phyloP scores from a whole-genome alignment of 805 yeast species.

The Sugiyamaella smithiae region DNA sequence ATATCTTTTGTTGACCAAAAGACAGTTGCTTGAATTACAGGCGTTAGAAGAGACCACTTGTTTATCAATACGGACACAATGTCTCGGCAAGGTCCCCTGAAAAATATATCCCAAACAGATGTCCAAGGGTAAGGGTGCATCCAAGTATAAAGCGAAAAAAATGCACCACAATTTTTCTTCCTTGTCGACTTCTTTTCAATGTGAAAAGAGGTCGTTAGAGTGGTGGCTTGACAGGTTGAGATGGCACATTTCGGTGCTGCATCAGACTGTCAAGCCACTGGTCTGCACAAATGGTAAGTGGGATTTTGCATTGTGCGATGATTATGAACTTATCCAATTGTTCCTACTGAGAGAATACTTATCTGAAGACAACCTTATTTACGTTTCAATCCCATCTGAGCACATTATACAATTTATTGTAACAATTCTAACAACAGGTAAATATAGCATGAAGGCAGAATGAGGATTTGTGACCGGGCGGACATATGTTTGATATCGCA shows the following conservation, averaged over 20 bases:
- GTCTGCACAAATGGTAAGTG: neutral
- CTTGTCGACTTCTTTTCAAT: neutral
- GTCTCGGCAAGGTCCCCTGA: too few relatives aligned
- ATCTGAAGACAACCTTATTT: slow-evolving; percentile 23
- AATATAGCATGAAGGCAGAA: slow-evolving; percentile 19
- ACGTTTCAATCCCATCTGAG: slow-evolving; percentile 32
- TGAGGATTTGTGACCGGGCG: slow-evolving; percentile 42
- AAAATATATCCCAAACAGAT: too few relatives aligned
- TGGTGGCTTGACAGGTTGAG: neutral
- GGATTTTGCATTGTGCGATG: slow-evolving; percentile 24
- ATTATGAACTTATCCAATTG: slow-evolving; percentile 33
- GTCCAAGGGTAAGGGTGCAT: neutral
- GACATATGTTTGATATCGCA: slow-evolving; percentile 27
- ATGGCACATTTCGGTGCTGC: too few relatives aligned
- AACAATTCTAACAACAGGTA: slow-evolving; percentile 3
- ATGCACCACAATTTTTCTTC: neutral
- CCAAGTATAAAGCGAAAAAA: neutral
- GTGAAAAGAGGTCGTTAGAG: too few relatives aligned
- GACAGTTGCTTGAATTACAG: too few relatives aligned
- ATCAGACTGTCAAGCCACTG: neutral
- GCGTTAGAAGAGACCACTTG: too few relatives aligned
- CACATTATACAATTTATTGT: slow-evolving; percentile 7
- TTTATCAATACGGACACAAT: too few relatives aligned
- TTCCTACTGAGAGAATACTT: slow-evolving; percentile 34
- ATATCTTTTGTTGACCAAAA: too few relatives aligned